Conservation (phyloP, 352 stramenopile genomes). For the Poterioochromonas sp. region DNA sequence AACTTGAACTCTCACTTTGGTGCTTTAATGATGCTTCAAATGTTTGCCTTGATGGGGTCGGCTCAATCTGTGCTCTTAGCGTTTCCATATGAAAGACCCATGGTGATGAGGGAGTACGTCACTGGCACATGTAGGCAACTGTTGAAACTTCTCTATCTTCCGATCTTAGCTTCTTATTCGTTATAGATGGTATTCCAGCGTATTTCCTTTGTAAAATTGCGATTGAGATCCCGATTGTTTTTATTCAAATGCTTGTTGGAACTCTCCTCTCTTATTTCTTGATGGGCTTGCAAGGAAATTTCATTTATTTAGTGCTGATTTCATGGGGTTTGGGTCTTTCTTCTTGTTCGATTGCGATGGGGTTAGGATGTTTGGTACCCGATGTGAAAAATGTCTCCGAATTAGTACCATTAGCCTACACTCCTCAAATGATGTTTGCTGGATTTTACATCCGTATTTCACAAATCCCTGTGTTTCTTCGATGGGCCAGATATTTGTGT, state of each 20-base stretch:
- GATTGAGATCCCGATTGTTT: conserved; percentile 33
- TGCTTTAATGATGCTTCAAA: conserved; percentile 28
- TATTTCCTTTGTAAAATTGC: conserved; percentile 41
- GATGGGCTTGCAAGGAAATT: conserved; percentile 38
- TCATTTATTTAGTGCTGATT: conserved; percentile 34
- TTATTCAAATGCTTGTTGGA: conserved; percentile 36
- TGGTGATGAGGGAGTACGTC: conserved; percentile 22
- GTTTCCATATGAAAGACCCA: conserved; percentile 24
- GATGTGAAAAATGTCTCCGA: conserved; percentile 53
- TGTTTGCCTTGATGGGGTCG: neutral
- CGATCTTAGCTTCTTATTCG: too few relatives aligned
- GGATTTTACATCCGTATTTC: conserved; percentile 50
- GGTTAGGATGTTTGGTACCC: conserved; percentile 52
- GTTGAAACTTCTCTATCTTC: conserved; percentile 25
- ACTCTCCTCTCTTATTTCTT: conserved; percentile 38
- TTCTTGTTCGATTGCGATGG: conserved; percentile 48
- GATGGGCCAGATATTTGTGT: conserved; percentile 57
- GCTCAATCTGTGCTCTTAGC: neutral
- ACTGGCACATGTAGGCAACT: conserved; percentile 25
- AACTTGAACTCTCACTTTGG: conserved; percentile 40
- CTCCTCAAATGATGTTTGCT: conserved; percentile 63
- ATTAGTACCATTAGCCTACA: conserved; percentile 55
- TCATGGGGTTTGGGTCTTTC: conserved; percentile 40
- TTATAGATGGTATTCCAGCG: neutral
- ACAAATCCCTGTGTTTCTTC: conserved; percentile 42